Conservation (phyloP, 139 green algal genomes). For the Trebouxia sp. region DNA sequence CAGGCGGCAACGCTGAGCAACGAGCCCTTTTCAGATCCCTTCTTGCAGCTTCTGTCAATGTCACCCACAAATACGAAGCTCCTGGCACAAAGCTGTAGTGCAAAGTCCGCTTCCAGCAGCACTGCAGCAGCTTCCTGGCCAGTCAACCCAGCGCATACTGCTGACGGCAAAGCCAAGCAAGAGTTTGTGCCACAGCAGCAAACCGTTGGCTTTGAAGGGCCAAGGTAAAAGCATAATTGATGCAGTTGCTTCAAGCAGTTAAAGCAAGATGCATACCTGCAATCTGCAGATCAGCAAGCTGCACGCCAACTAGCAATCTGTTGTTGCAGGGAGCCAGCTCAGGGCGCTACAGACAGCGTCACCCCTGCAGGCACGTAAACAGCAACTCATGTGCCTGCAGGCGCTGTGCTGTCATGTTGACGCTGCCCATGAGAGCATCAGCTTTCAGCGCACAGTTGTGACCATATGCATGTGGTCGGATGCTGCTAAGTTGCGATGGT, state of each 20-base stretch:
- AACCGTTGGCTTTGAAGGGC: not conserved
- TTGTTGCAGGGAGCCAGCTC: no score
- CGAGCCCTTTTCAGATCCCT: conserved; percentile 7
- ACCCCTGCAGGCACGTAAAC: no score
- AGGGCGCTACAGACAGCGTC: no score
- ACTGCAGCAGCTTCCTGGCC: not conserved
- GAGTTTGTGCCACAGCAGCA: conserved; percentile 18
- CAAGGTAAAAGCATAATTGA: not conserved
- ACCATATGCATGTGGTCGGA: no score
- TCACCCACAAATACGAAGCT: not conserved
- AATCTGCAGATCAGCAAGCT: no score
- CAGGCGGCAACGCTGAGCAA: not conserved
- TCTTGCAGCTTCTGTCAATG: not conserved
- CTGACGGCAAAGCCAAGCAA: not conserved
- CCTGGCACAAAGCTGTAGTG: not conserved
- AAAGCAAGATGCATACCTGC: no score
- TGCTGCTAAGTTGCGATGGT: no score
- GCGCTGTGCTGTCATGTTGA: no score
- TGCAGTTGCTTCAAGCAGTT: not conserved
- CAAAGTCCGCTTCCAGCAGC: not conserved
- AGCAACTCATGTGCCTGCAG: no score
- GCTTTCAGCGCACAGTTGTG: no score
- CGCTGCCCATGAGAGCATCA: no score
- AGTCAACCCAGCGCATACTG: not conserved
- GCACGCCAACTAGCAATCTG: not conserved